Evolutionary conservation across 495 filamentous ascomycete species (phyloP), one percentile per base, ranked within the genome.

Genomic region (Annulohypoxylon stygium): DNA sequence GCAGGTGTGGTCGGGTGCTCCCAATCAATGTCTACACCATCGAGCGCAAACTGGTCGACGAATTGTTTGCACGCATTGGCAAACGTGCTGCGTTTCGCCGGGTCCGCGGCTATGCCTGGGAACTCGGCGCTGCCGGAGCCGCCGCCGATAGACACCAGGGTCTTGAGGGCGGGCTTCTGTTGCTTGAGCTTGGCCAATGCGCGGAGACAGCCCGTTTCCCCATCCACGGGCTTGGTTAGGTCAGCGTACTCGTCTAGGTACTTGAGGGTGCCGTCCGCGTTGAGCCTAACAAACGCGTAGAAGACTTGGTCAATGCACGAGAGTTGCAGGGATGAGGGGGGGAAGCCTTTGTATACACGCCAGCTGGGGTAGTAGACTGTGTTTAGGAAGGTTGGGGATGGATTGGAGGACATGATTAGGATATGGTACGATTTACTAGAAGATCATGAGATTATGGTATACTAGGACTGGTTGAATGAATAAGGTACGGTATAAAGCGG

Each of bases 11-110:
- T 84, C 0, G 93, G 93, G 75, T 94, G 90, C 74, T 96, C 93
- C 93, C 93, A 96, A 78, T 95, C 93, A 70, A 96, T 87, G 74
- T 96, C 93, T 63, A 96, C 87, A 0, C 93, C 93, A 78, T 96
- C 91, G 1, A 96, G 80, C 2, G 86, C 87, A 67, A 87, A 92
- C 51, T 87, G 78, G 51, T 91, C 86, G 6, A 93, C 87, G 64
- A 93, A 81, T 20, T 84, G 82, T 55, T 83, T 84, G 8, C 89
- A 89, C 11, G 87, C 88, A 16, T 80, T 81, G 2, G 87, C 91
- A 76, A 95, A 93, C 14, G 78, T 88, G 51, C 89, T 86, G 68
- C 89, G 79, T 0, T 79, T 73, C 5, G 78, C 73, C 25, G 82
- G 79, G 73, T 84, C 86, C 18, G 84, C 82, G 47, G 93, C 89